These are phyloP conservation scores for Lepidium sativum DNA, from an alignment of 345 rosid genomes.

Conservation along the genomic window DNA sequence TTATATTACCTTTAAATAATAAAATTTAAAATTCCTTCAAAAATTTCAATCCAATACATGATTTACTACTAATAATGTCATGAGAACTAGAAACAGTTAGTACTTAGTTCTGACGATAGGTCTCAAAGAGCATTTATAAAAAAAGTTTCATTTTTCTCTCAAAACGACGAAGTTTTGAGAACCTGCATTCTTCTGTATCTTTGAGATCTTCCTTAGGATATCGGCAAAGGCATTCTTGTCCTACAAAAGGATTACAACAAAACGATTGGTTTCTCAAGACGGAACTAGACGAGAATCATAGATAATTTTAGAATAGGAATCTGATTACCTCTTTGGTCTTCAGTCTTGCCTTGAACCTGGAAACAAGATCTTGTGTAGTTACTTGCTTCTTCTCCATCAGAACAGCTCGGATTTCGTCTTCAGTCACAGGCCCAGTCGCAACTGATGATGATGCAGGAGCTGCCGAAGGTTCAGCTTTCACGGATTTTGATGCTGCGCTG, in stretches of 20 bases:
- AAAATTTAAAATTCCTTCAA: too few species aligned
- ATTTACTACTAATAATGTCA: background rate
- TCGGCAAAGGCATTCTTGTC: constrained; percentile 79
- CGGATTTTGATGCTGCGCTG: constrained; percentile 31
- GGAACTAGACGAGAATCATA: background rate
- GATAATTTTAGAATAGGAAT: background rate
- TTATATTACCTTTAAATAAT: too few species aligned
- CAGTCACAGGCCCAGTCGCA: constrained; percentile 66
- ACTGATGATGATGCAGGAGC: constrained; percentile 35
- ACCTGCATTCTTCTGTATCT: constrained; percentile 77
- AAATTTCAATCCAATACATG: background rate
- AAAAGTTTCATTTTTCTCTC: constrained; percentile 46
- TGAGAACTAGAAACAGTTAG: background rate
- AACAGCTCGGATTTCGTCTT: constrained; percentile 83
- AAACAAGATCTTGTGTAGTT: constrained; percentile 86
- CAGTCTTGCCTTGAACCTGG: constrained; percentile 68
- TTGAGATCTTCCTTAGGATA: constrained; percentile 72
- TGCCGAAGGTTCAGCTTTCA: constrained; percentile 28
- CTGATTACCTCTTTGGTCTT: constrained; percentile 54
- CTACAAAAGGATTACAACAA: constrained; percentile 31
- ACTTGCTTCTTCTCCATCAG: constrained; percentile 67
- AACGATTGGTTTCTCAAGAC: background rate
- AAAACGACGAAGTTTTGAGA: constrained; percentile 62
- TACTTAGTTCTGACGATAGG: background rate
- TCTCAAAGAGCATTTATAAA: too few species aligned